Evolutionary conservation across 139 green algal species (phyloP).

Genomic region (Chlorella sp.): DNA sequence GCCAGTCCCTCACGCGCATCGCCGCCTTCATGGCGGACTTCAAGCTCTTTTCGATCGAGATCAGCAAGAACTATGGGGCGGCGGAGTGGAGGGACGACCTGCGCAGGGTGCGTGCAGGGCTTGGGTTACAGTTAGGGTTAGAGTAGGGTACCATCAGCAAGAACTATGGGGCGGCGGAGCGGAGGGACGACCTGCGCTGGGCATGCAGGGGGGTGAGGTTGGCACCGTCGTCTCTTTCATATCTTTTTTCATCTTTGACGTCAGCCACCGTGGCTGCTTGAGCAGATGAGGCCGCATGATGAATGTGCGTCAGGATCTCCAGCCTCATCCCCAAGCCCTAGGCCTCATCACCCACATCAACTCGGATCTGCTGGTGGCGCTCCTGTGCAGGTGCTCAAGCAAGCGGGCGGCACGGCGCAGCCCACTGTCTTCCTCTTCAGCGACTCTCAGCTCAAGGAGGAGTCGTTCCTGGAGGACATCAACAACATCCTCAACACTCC

Average conservation of each 20-base stretch:
- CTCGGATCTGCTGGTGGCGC: too few relatives aligned
- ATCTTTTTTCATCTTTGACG: too few relatives aligned
- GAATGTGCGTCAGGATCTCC: too few relatives aligned
- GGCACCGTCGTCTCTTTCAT: too few relatives aligned
- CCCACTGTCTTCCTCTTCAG: constrained; percentile 66
- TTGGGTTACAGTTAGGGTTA: too few relatives aligned
- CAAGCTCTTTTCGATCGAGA: constrained; percentile 36
- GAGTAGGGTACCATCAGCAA: too few relatives aligned
- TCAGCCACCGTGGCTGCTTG: too few relatives aligned
- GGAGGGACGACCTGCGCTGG: constrained; percentile 69
- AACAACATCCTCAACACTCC: constrained; percentile 80
- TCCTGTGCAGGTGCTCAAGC: constrained; percentile 3
- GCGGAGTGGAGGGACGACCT: constrained; percentile 73
- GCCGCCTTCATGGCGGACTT: constrained; percentile 52
- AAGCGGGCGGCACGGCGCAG: constrained; percentile 42
- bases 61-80: constrained; percentile 62
- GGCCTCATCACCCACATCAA: too few relatives aligned
- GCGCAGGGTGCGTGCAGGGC: constrained; percentile 37
- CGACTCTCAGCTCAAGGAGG: constrained; percentile 67
- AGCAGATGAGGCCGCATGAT: too few relatives aligned
- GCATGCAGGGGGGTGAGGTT: too few relatives aligned
- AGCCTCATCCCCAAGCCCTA: too few relatives aligned
- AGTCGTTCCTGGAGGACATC: constrained; percentile 78
- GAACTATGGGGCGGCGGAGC: constrained; percentile 59
- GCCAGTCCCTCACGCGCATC: constrained; percentile 60